A percentile compares a stretch with the other conserved stretches of the same genome.
phyloP scores from a whole-genome alignment of 2,329 filamentous ascomycete genomes.

The Aureobasidium mangrovei region DNA sequence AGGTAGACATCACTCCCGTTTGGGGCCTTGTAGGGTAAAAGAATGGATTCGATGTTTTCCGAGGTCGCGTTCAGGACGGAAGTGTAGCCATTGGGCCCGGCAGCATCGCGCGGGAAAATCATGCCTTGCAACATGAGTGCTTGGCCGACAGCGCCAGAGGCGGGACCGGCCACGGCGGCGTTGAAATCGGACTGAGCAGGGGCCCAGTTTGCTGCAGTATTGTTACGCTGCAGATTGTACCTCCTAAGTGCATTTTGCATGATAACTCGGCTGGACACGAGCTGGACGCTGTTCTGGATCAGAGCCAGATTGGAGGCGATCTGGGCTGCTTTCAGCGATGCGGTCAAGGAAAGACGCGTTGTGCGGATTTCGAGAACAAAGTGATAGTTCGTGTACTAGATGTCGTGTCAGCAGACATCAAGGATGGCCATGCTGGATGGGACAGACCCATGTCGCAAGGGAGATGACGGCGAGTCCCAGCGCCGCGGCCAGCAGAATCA shows the following conservation, averaged over 20 bases:
- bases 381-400: slow-evolving; percentile 49
- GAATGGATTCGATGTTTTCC: slow-evolving; percentile 36
- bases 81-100: slow-evolving; percentile 39
- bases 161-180: slow-evolving; percentile 55
- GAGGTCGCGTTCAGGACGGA: slow-evolving; percentile 58
- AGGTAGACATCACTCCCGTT: slow-evolving; percentile 54
- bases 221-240: slow-evolving; percentile 48
- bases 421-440: not conserved
- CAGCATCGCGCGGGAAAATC: slow-evolving; percentile 62
- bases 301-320: slow-evolving; percentile 70
- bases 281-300: slow-evolving; percentile 64
- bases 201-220: slow-evolving; percentile 51
- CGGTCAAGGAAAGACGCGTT: slow-evolving; percentile 61
- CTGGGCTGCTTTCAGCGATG: slow-evolving; percentile 77
- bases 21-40: slow-evolving; percentile 51
- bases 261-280: slow-evolving; percentile 56
- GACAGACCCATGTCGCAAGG: slow-evolving; percentile 55
- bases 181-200: slow-evolving; percentile 55
- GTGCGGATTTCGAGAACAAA: slow-evolving; percentile 51
- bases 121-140: slow-evolving; percentile 57
- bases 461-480: slow-evolving; percentile 68
- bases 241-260: slow-evolving; percentile 44
- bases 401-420: slow-evolving; percentile 11
- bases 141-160: slow-evolving; percentile 36
- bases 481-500: slow-evolving; percentile 69